These are phyloP conservation scores for Penicillium steckii DNA, from an alignment of 495 filamentous ascomycete species.

Conservation along the genomic window DNA sequence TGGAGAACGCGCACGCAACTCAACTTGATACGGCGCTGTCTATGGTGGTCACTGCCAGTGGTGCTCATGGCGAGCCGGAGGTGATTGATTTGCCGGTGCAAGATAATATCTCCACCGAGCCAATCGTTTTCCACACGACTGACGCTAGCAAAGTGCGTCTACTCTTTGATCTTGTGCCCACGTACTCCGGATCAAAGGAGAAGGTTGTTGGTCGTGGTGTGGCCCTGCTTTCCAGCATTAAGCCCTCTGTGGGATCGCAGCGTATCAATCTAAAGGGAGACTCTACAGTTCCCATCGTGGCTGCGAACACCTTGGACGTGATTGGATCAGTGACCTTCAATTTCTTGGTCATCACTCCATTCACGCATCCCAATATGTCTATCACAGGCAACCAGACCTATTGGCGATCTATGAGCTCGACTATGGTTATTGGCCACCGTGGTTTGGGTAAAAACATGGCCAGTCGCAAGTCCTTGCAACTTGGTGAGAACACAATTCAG, in stretches of 20 bases:
- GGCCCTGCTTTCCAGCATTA: slow-evolving; percentile 82
- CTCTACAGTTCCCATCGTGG: slow-evolving; percentile 86
- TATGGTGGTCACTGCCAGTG: slow-evolving; percentile 84
- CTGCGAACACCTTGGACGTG: slow-evolving; percentile 75
- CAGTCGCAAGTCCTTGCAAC: slow-evolving; percentile 78
- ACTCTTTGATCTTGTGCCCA: slow-evolving; percentile 95
- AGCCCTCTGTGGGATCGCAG: slow-evolving; percentile 72
- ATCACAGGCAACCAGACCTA: slow-evolving; percentile 89
- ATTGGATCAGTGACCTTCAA: slow-evolving; percentile 96
- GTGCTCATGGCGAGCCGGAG: slow-evolving; percentile 80
- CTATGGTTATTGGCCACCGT: slow-evolving; percentile 93
- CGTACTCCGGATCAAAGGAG: slow-evolving; percentile 87
- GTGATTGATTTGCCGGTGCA: slow-evolving; percentile 91
- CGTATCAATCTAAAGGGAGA: slow-evolving; percentile 91
- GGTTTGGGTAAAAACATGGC: slow-evolving; percentile 87
- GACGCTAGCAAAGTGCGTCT: slow-evolving; percentile 82
- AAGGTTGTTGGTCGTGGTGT: slow-evolving; percentile 89
- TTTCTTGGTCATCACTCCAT: slow-evolving; percentile 92
- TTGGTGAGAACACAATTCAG: slow-evolving; percentile 92
- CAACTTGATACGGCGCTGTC: slow-evolving; percentile 93
- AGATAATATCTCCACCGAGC: slow-evolving; percentile 89
- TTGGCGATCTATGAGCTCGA: slow-evolving; percentile 81
- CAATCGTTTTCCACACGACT: slow-evolving; percentile 78
- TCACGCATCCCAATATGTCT: slow-evolving; percentile 89
- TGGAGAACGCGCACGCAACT: slow-evolving; percentile 83